Evolutionary conservation across 352 stramenopile genomes (phyloP), one percentile per base, ranked within the genome.

Genomic region (Phytophthora kernoviae): DNA sequence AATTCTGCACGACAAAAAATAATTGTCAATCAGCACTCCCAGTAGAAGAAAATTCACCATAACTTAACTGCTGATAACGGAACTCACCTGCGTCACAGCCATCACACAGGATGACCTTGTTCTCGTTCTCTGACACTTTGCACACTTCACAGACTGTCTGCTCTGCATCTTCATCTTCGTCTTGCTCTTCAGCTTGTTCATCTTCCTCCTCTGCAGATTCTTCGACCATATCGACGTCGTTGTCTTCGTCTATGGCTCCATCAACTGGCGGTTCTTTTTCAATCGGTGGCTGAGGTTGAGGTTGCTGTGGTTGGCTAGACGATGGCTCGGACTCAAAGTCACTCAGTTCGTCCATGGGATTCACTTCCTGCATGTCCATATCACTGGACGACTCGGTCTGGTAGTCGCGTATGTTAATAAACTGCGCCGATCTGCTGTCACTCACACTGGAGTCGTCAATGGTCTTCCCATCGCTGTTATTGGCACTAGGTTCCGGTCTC

Each of bases 261-360:
- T 65, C 14, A 21, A 6, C 30, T 71, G 40, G 7, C 27, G 20
- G 2, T 17, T 61, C 2, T 6, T 42, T 27, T 39, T 58, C 37
- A 14, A 4, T 46, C 30, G 33, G 40, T 10, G 52, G 34, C 40
- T 56, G 21, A 7, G 40, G 32, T 17, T 61, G 18, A n/a, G 40
- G 32, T 17, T 61, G 18, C n/a, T 46, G 18, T 50, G 33, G 50
- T 34, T 62, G 20, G 4, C 9, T 17, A 2, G 18, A 46, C 21
- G 59, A 42, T 36, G 48, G 11, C 7, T 68, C 65, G 26, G 44
- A 46, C 59, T 87, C 81, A 68, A 90, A 79, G 53, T 88, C 78
- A 24, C 68, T 81, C 12, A 90, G 65, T 45, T 83, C 78, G 44
- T 90, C 76, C 68, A 84, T 85, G 9, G 78, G 78, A 55, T 90